Base-by-base conservation (phyloP, 1,139 yeast species). In the Zygotorulaspora mrakii region DNA sequence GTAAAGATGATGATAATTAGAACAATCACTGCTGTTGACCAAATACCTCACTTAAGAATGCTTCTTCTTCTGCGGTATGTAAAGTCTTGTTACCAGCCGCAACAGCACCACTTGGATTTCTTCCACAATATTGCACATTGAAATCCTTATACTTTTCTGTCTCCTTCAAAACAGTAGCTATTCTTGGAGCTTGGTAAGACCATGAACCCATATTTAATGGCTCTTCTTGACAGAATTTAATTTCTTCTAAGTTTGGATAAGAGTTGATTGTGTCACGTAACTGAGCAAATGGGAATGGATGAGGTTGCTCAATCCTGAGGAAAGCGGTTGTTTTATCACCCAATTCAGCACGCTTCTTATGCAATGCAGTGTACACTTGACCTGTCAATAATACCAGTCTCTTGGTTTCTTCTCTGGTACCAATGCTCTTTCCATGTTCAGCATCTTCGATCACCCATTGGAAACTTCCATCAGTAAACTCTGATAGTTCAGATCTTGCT, bases 201-300 rank as follows among this genome's bases (percentile, higher is more conserved):
- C 84, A 89, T 38, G 86, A 72, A 68, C 98, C 98, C 82, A 91
- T 91, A 73, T 94, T 94, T 70, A 91, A 77, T 56, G 98, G 98
- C 74, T 94, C 99, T 73, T 94, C 99, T 73, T 94, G 98, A 69
- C 94, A 83, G 94, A 94, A 94, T 34, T 88, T 94, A 56, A 94
- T 71, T 64, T 94, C 98, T 66, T 83, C 82, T 49, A 82, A 64
- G 65, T 80, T 80, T 61, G 95, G 87, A 74, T 83, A 94, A 40
- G 78, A 65, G 68, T 86, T 74, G 56, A 94, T 71, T 25, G 86
- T 70, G 58, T 89, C 96, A 63, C 88, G 83, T 59, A 94, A 71
- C 71, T 86, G 96, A 46, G 94, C 91, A 69, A 73, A 94, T 68
- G 98, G 98, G 97, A 94, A 94, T 67, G 99, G 99, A 64, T 94